Conservation (phyloP, 1,139 yeast species). For the Hyphopichia burtonii region DNA sequence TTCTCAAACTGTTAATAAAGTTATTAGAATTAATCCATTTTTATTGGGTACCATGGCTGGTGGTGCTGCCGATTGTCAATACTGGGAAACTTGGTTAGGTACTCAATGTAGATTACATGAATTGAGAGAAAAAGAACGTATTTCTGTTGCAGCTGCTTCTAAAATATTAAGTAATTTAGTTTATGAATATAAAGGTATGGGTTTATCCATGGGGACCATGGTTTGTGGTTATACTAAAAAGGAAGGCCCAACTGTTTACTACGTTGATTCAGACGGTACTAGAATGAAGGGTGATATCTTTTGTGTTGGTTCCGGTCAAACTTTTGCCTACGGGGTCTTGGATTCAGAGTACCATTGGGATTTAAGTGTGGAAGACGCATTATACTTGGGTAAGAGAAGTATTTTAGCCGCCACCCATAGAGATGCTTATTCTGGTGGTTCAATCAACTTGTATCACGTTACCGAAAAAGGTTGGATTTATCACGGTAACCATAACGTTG, state of each 20-base stretch:
- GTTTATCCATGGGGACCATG: slow-evolving; percentile 99
- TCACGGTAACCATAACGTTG: slow-evolving; percentile 95
- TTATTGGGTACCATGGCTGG: slow-evolving; percentile 99
- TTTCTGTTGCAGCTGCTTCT: slow-evolving; percentile 95
- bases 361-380: slow-evolving; percentile 85
- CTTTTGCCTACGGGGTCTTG: slow-evolving; percentile 98
- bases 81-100: slow-evolving; percentile 99
- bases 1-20: slow-evolving; percentile 96
- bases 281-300: slow-evolving; percentile 92
- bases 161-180: slow-evolving; percentile 89
- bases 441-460: slow-evolving; percentile 88
- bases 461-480: slow-evolving; percentile 92
- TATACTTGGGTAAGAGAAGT: slow-evolving; percentile 91
- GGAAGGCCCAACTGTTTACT: slow-evolving; percentile 93
- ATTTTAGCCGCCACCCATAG: slow-evolving; percentile 97
- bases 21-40: slow-evolving; percentile 93
- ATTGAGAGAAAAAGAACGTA: slow-evolving; percentile 89
- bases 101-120: slow-evolving; percentile 95
- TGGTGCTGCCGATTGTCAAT: slow-evolving; percentile 99
- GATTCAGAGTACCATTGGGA: slow-evolving; percentile 93
- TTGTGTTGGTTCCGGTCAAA: slow-evolving; percentile 99
- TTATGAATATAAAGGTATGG: slow-evolving; percentile 94
- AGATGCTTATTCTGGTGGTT: slow-evolving; percentile 98
- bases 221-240: slow-evolving; percentile 94
- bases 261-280: slow-evolving; percentile 97